Percentiles rank a stretch among this genome's conserved stretches.
Conservation (phyloP, 352 stramenopile genomes). For the Pythium biforme region DNA sequence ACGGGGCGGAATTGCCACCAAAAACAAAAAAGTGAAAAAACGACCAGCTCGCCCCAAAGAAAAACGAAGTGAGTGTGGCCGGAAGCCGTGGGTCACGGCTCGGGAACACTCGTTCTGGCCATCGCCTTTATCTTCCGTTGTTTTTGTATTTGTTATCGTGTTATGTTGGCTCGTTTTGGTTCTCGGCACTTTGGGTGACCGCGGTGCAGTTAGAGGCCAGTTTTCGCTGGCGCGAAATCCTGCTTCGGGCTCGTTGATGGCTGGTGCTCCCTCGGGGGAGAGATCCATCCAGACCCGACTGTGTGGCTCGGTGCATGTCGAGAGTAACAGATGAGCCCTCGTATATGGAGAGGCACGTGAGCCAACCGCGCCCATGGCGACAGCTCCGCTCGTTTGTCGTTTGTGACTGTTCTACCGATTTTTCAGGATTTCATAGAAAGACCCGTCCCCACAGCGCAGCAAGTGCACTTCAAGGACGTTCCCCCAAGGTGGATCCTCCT, state of each 20-base stretch:
- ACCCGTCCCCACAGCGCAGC: neutral
- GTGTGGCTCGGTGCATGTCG: neutral
- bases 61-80: neutral
- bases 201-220: slow-evolving; percentile 7
- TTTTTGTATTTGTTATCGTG: neutral
- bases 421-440: slow-evolving; percentile 3
- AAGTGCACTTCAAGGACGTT: slow-evolving; percentile 1
- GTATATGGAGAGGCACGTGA: slow-evolving; percentile 3
- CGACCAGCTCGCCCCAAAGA: neutral
- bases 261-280: neutral
- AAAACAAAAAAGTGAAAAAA: neutral
- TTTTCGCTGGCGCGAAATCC: slow-evolving; percentile 2
- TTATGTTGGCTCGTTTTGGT: neutral
- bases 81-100: neutral
- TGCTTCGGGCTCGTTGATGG: neutral
- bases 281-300: slow-evolving; percentile 9
- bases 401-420: slow-evolving; percentile 11
- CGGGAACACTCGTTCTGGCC: neutral
- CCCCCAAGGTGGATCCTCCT: slow-evolving; percentile 5
- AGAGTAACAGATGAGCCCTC: slow-evolving; percentile 1
- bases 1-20: neutral
- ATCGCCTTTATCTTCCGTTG: slow-evolving; percentile 9
- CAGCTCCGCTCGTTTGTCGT: neutral
- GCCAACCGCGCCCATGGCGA: neutral
- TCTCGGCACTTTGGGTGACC: neutral